Base-by-base conservation (phyloP, 2,329 filamentous ascomycete genomes). In the Aspergillus sp. region DNA sequence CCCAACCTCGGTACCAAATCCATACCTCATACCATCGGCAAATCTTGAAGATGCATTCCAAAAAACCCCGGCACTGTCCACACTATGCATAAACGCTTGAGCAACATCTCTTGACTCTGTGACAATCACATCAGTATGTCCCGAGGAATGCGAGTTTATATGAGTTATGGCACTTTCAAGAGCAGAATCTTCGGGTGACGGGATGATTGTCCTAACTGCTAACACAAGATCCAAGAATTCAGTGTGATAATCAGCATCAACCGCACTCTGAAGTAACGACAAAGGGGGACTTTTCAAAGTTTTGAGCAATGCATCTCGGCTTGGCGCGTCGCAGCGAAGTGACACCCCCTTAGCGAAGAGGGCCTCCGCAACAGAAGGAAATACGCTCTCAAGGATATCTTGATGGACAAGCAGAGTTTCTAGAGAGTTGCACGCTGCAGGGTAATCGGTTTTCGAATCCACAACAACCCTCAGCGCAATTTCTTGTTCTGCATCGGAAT, bases 11-110 rank as follows among this genome's bases (percentile, higher is more conserved):
- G 95, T 98, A 52, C 95, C 95, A 77, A 99, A 99, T 7, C 95
- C 95, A 74, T 96, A 98, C 47, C 95, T 85, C 90, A 96, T 97
- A 7, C 95, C 95, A 75, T 99, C 95, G 6, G 93, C 92, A 79
- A 99, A 94, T 54, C 95, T 86, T 9, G 92, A 96, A 24, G 91
- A 96, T 7, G 92, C 91, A 74, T 99, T 99, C 92, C 94, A 97
- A 82, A 96, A 99, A 18, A 94, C 93, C 55, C 93, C 94, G 0
- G 92, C 90, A 29, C 92, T 91, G 78, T 98, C 95, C 54, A 98
- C 86, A 59, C 86, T 86, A 49, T 86, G 85, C 85, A 96, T 91
- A 81, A 98, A 99, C 53, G 81, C 81, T 70, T 96, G 88, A 4
- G 95, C 94, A 32, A 86, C 81, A 10, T 82, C 80, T 52, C 81